Evolutionary conservation across 805 yeast genomes (phyloP).

Genomic region (Candida ficus): DNA sequence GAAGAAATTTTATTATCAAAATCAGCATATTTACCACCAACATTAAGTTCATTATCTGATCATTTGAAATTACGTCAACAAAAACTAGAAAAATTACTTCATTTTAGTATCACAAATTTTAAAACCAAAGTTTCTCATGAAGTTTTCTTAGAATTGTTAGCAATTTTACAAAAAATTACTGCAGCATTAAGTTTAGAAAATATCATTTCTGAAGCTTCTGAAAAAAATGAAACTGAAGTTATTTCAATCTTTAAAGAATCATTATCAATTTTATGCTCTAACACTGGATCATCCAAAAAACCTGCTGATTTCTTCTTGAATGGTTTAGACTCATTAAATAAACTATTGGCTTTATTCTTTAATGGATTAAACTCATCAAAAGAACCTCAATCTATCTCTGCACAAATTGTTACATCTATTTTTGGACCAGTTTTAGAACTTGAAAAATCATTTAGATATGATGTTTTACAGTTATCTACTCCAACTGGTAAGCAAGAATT

Average conservation of each 20-base stretch:
- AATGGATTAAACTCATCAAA: conserved; percentile 11
- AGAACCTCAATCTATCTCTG: conserved; percentile 17
- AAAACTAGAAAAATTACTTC: conserved; percentile 39
- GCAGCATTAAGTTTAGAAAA: conserved; percentile 33
- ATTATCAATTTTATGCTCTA: conserved; percentile 5
- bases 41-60: conserved; percentile 43
- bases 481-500: conserved; percentile 29
- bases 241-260: conserved; percentile 8
- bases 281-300: conserved; percentile 12
- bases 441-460: conserved; percentile 34
- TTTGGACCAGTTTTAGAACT: conserved; percentile 31
- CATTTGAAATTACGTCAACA: conserved; percentile 47
- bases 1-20: conserved; percentile 52
- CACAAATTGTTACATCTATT: conserved; percentile 22
- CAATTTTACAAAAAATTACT: conserved; percentile 37
- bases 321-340: conserved; percentile 24
- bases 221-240: background rate
- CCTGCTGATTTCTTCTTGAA: conserved; percentile 22
- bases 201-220: conserved; percentile 1
- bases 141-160: conserved; percentile 35
- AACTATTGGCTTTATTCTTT: conserved; percentile 23
- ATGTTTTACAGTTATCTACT: conserved; percentile 28
- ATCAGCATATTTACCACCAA: conserved; percentile 52
- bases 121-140: conserved; percentile 26
- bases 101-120: conserved; percentile 43